These are phyloP conservation scores for Cladorrhinum sp. DNA, from an alignment of 2,329 filamentous ascomycete genomes.

Conservation along the genomic window DNA sequence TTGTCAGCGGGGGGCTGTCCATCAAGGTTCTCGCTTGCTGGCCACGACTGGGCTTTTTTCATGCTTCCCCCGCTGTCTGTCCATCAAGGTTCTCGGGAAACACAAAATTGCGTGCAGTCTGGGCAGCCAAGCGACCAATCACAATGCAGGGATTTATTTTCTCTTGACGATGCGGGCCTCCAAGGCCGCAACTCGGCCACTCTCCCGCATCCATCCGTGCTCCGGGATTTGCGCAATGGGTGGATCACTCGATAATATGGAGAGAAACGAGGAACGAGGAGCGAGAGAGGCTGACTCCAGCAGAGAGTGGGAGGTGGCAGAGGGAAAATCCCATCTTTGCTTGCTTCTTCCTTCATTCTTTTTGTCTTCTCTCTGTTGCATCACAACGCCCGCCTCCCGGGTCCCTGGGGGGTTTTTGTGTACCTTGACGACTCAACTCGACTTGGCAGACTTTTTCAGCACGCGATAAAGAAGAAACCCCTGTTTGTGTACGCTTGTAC, in stretches of 20 bases:
- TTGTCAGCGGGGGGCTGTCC: constrained; percentile 2
- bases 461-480: no score
- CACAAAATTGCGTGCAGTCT: constrained; percentile 13
- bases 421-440: background rate
- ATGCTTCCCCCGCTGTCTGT: constrained; percentile 7
- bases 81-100: constrained; percentile 26
- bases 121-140: constrained; percentile 14
- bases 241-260: no score
- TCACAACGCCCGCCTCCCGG: background rate
- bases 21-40: constrained; percentile 11
- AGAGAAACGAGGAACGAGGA: background rate
- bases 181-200: constrained; percentile 4
- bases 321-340: background rate
- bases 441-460: background rate
- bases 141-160: constrained; percentile 10
- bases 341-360: background rate
- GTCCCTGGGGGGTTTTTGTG: background rate
- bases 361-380: background rate
- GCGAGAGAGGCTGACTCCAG: background rate
- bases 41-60: constrained; percentile 20
- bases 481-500: background rate
- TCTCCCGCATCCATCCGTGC: background rate
- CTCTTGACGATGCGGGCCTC: constrained; percentile 6
- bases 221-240: constrained; percentile 5
- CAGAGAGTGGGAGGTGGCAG: background rate